These are phyloP conservation scores for Exophiala bonariae DNA, from an alignment of 2,329 filamentous ascomycete genomes.

Conservation along the genomic window DNA sequence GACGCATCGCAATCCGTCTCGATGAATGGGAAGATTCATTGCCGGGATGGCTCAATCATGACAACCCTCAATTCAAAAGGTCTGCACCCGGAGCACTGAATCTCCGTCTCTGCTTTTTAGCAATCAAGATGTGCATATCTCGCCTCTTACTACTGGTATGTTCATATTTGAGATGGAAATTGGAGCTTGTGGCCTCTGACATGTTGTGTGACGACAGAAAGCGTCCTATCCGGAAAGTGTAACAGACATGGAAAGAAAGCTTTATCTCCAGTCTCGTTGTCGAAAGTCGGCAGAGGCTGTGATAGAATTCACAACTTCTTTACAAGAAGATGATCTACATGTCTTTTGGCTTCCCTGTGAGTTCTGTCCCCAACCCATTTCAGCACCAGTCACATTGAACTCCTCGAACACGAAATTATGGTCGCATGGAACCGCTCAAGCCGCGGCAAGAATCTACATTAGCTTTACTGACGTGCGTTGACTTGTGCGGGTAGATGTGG, in stretches of 20 bases:
- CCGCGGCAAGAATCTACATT: too few species aligned
- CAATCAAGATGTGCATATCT: slow-evolving; percentile 47
- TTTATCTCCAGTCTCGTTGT: slow-evolving; percentile 13
- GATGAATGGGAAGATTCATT: slow-evolving; percentile 45
- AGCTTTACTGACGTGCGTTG: too few species aligned
- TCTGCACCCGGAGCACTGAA: slow-evolving; percentile 42
- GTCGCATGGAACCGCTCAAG: too few species aligned
- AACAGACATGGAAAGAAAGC: background rate
- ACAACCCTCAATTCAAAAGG: slow-evolving; percentile 32
- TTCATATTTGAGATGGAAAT: too few species aligned
- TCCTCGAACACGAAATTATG: too few species aligned
- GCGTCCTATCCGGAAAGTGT: slow-evolving; percentile 40
- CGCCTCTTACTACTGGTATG: slow-evolving; percentile 42
- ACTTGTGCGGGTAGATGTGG: background rate
- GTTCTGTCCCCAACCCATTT: too few species aligned
- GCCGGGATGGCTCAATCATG: slow-evolving; percentile 41
- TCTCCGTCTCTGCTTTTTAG: slow-evolving; percentile 44
- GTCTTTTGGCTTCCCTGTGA: slow-evolving; percentile 13
- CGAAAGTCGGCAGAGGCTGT: slow-evolving; percentile 1
- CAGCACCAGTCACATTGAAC: too few species aligned
- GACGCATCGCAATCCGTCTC: slow-evolving; percentile 41
- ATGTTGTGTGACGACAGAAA: slow-evolving; percentile 33
- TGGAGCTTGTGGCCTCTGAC: too few species aligned
- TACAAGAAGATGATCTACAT: slow-evolving; percentile 2
- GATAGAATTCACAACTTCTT: slow-evolving; percentile 43